Percentiles rank a stretch among this genome's conserved stretches.
These are phyloP conservation scores for Leavenworthia alabamica DNA, from an alignment of 345 rosid genomes.

Conservation along the genomic window DNA sequence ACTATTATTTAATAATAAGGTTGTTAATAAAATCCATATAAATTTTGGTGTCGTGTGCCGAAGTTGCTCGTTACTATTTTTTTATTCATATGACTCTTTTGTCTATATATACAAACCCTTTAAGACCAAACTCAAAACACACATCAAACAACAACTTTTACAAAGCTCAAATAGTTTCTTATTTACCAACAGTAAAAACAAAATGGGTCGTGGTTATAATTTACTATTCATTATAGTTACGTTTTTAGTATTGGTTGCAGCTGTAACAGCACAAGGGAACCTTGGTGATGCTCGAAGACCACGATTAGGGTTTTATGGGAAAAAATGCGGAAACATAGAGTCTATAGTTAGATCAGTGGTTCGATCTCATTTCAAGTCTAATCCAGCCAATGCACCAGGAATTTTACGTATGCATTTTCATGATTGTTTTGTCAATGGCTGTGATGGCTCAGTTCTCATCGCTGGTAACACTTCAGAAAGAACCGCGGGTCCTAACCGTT, in stretches of 20 bases:
- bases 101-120: slow-evolving; percentile 21
- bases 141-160: slow-evolving; percentile 10
- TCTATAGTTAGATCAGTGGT: too few relatives aligned
- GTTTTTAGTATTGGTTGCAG: background rate
- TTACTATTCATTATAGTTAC: slow-evolving; percentile 5
- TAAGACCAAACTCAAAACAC: slow-evolving; percentile 23
- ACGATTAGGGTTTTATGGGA: too few relatives aligned
- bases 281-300: too few relatives aligned
- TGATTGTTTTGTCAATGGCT: too few relatives aligned
- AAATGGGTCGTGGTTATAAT: slow-evolving; percentile 16
- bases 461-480: too few relatives aligned
- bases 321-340: too few relatives aligned
- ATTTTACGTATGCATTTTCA: too few relatives aligned
- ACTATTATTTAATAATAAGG: background rate
- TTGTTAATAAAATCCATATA: background rate
- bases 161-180: slow-evolving; percentile 2
- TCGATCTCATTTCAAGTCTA: too few relatives aligned
- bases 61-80: background rate
- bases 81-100: background rate
- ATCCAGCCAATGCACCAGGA: too few relatives aligned
- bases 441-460: too few relatives aligned
- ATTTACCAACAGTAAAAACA: background rate
- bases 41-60: slow-evolving; percentile 18
- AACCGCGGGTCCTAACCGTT: too few relatives aligned
- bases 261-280: background rate